Conservation (phyloP, 1,284 basidiomycete species). For the Boletellus dicymbophilus region DNA sequence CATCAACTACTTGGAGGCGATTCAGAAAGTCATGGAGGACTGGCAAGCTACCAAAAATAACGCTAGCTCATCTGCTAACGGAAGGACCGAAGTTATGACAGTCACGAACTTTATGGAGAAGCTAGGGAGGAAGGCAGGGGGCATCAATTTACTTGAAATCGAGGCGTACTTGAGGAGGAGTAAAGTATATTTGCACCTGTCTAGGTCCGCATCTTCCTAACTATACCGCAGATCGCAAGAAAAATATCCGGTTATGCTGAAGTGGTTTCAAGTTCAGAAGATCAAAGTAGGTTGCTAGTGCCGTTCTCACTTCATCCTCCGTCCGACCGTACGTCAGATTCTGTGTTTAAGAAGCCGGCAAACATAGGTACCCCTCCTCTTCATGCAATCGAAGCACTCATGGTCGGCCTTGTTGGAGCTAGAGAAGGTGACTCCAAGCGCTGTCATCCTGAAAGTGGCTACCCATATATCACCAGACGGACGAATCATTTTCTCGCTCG, state of each 20-base stretch:
- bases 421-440: conserved; percentile 61
- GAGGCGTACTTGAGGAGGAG: conserved; percentile 84
- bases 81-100: conserved; percentile 61
- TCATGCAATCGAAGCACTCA: conserved; percentile 83
- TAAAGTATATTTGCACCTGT: conserved; percentile 58
- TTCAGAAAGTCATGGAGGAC: conserved; percentile 60
- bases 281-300: conserved; percentile 32
- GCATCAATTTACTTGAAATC: conserved; percentile 83
- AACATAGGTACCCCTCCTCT: conserved; percentile 70
- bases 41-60: conserved; percentile 38
- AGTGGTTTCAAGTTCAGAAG: conserved; percentile 53
- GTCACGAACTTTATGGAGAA: conserved; percentile 63
- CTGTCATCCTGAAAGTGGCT: background rate
- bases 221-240: conserved; percentile 53
- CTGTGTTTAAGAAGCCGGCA: conserved; percentile 31
- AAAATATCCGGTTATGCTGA: conserved; percentile 85
- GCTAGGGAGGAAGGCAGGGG: conserved; percentile 68
- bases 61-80: conserved; percentile 11
- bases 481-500: conserved; percentile 56
- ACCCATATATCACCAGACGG: conserved; percentile 49
- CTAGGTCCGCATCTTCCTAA: background rate
- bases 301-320: background rate
- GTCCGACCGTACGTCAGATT: conserved; percentile 19
- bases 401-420: conserved; percentile 80
- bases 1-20: conserved; percentile 67